Evolutionary conservation across 164 flowering plant genomes (phyloP).

Genomic region (Liquidambar formosana): DNA sequence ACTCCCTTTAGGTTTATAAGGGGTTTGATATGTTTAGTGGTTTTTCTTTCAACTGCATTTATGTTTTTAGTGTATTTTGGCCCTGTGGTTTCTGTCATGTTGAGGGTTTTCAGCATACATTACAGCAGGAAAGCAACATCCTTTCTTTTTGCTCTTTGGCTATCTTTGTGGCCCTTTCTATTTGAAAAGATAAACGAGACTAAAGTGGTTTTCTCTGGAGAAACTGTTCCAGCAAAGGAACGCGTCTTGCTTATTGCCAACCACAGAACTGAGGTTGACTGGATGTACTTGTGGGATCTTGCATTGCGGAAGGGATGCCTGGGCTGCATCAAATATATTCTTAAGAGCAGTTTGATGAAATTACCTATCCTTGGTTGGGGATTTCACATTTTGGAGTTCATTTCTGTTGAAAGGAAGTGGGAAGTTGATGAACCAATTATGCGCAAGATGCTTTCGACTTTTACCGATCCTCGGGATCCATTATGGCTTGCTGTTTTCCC

Average conservation of each 20-base stretch:
- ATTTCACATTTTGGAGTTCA: conserved; percentile 85
- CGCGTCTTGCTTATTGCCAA: conserved; percentile 83
- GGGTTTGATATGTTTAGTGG: conserved; percentile 72
- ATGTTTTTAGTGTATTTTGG: conserved; percentile 63
- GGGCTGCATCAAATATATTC: conserved; percentile 83
- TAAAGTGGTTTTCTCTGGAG: conserved; percentile 83
- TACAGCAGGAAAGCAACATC: conserved; percentile 65
- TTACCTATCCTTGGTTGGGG: conserved; percentile 92
- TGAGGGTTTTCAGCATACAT: conserved; percentile 69
- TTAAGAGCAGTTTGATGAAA: conserved; percentile 93
- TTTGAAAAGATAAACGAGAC: conserved; percentile 93
- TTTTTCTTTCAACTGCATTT: conserved; percentile 76
- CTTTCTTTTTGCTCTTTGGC: conserved; percentile 74
- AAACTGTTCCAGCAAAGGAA: conserved; percentile 61
- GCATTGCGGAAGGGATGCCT: conserved; percentile 75
- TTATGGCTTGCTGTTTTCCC: conserved; percentile 96
- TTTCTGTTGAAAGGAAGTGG: conserved; percentile 91
- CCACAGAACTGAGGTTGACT: conserved; percentile 97
- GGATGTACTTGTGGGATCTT: conserved; percentile 99
- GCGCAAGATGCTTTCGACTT: conserved; percentile 71
- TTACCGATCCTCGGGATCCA: conserved; percentile 66
- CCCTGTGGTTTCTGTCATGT: conserved; percentile 39
- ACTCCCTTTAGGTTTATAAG: conserved; percentile 60
- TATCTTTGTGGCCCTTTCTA: conserved; percentile 89
- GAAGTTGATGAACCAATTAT: conserved; percentile 71